Evolutionary conservation across 2,329 filamentous ascomycete genomes (phyloP).

Genomic region (Cadophora gregata): DNA sequence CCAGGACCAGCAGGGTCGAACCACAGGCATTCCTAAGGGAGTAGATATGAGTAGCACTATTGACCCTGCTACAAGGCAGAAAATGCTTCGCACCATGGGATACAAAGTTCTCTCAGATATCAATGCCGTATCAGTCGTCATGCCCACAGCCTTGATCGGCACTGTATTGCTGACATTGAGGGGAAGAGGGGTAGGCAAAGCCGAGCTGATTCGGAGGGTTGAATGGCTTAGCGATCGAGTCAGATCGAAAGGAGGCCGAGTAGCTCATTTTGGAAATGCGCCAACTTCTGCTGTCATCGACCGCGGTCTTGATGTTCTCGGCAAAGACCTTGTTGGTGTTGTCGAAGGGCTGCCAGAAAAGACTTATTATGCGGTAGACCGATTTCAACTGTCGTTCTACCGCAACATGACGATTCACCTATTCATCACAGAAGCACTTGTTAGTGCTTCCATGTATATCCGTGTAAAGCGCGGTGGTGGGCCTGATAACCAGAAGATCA

Average conservation of each 20-base stretch:
- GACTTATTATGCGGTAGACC: conserved; percentile 92
- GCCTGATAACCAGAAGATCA: conserved; percentile 77
- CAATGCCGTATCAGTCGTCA: conserved; percentile 94
- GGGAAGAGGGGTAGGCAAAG: conserved; percentile 87
- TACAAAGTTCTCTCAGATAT: conserved; percentile 95
- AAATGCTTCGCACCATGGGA: conserved; percentile 82
- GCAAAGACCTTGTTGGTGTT: conserved; percentile 83
- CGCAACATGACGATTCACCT: conserved; percentile 99
- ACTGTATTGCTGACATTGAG: conserved; percentile 90
- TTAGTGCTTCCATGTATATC: conserved; percentile 89
- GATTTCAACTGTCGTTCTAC: conserved; percentile 97
- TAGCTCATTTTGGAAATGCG: conserved; percentile 88
- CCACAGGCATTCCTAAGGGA: conserved; percentile 56
- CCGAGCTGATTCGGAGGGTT: conserved; percentile 83
- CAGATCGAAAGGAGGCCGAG: conserved; percentile 83
- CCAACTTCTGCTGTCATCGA: conserved; percentile 84
- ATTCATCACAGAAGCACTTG: conserved; percentile 91
- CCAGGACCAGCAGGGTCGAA: conserved; percentile 71
- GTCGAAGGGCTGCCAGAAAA: conserved; percentile 83
- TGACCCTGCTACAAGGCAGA: conserved; percentile 52
- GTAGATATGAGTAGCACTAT: conserved; percentile 54
- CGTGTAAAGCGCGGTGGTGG: conserved; percentile 91
- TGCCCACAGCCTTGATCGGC: conserved; percentile 96
- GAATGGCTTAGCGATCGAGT: conserved; percentile 89
- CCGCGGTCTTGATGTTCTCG: conserved; percentile 88